Percentiles rank a stretch among this genome's conserved stretches.
Evolutionary conservation across 2,329 filamentous ascomycete species (phyloP).

Genomic region (Bisporella sp.): DNA sequence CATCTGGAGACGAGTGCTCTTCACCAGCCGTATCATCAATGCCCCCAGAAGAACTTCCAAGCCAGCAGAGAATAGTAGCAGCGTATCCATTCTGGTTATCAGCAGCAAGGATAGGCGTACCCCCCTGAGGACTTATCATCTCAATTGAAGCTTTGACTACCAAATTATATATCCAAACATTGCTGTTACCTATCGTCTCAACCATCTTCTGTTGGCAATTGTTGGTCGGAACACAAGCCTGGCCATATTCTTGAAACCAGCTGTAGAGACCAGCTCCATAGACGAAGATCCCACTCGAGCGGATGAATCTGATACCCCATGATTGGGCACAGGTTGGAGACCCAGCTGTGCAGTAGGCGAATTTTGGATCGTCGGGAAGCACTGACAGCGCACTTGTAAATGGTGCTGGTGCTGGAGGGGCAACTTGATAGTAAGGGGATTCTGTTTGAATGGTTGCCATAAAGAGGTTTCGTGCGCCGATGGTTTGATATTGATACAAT

Average conservation of each 20-base stretch:
- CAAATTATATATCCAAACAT: background rate
- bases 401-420: background rate
- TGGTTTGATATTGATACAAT: slow-evolving; percentile 40
- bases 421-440: slow-evolving; percentile 40
- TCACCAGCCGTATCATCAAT: background rate
- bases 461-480: slow-evolving; percentile 38
- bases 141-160: background rate
- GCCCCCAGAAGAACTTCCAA: background rate
- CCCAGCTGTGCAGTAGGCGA: background rate
- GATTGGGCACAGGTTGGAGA: background rate
- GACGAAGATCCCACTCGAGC: slow-evolving; percentile 14
- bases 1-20: no score
- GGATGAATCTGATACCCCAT: slow-evolving; percentile 20
- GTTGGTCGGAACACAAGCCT: slow-evolving; percentile 13
- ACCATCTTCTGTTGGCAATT: slow-evolving; percentile 19
- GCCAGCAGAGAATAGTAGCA: background rate
- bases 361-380: background rate
- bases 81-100: background rate
- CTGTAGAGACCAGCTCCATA: slow-evolving; percentile 23
- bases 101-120: background rate
- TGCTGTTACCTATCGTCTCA: background rate
- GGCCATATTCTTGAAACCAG: slow-evolving; percentile 20
- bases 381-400: background rate
- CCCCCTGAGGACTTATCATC: background rate
- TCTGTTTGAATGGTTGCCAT: slow-evolving; percentile 34